A percentile compares a stretch with the other conserved stretches of the same genome.
Conservation (phyloP, 1,284 basidiomycete species). For the Fomitopsis betulina region DNA sequence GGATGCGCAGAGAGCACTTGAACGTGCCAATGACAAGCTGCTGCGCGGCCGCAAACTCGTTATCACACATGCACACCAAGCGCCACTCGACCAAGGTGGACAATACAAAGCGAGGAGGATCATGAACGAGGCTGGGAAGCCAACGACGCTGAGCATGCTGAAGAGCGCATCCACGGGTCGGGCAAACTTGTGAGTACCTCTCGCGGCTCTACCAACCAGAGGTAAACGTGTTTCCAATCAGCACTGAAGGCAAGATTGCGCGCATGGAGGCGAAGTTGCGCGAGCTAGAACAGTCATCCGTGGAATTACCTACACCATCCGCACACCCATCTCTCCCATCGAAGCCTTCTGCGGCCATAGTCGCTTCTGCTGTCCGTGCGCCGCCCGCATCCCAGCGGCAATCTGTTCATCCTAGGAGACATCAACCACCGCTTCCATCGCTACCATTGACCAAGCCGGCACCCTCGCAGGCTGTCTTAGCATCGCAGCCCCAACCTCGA, state of each 20-base stretch:
- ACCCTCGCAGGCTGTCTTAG: neutral
- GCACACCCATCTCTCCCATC: conserved; percentile 49
- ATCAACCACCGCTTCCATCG: neutral
- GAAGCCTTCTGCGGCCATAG: conserved; percentile 32
- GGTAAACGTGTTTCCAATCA: conserved; percentile 26
- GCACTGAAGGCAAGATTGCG: conserved; percentile 87
- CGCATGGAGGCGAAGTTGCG: conserved; percentile 93
- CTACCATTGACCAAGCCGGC: neutral
- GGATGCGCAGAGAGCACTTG: conserved; percentile 84
- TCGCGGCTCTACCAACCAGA: neutral
- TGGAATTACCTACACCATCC: conserved; percentile 17
- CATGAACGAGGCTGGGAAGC: conserved; percentile 59
- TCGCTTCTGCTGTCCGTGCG: conserved; percentile 1
- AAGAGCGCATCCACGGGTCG: conserved; percentile 64
- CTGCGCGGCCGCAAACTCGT: conserved; percentile 83
- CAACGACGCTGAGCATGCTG: conserved; percentile 84
- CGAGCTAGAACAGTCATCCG: conserved; percentile 53
- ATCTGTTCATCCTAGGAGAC: neutral
- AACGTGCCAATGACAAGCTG: conserved; percentile 73
- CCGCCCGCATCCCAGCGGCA: neutral
- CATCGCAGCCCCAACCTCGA: neutral
- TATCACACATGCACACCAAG: conserved; percentile 88
- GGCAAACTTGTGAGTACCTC: conserved; percentile 53
- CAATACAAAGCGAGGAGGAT: conserved; percentile 32
- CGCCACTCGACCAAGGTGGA: conserved; percentile 41